Conservation (phyloP, 768 basidiomycete species). For the Leucosporidium scottii region DNA sequence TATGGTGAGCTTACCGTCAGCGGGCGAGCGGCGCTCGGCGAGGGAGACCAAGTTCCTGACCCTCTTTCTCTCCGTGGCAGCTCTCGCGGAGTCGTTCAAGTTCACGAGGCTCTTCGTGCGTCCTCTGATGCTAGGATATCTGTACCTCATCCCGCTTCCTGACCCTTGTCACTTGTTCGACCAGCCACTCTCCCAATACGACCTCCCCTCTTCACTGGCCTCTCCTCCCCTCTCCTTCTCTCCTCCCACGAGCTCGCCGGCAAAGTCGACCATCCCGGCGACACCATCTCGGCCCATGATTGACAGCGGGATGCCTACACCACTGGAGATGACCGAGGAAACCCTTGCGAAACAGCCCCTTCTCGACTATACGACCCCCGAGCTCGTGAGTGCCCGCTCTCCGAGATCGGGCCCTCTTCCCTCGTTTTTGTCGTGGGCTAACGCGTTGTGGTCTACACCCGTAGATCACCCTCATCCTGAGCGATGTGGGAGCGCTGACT, state of each 20-base stretch:
- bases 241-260: slow-evolving; percentile 2
- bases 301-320: slow-evolving; percentile 14
- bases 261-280: slow-evolving; percentile 4
- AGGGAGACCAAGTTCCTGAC: slow-evolving; percentile 50
- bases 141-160: background rate
- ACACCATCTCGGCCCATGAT: slow-evolving; percentile 32
- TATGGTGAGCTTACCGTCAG: slow-evolving; percentile 50
- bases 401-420: no score
- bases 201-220: slow-evolving; percentile 67
- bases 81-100: slow-evolving; percentile 62
- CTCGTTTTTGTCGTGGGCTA: slow-evolving; percentile 66
- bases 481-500: slow-evolving; percentile 85
- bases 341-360: slow-evolving; percentile 68
- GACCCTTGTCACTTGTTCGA: background rate
- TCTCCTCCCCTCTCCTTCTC: slow-evolving; percentile 61
- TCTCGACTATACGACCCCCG: slow-evolving; percentile 91
- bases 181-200: slow-evolving; percentile 63
- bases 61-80: background rate
- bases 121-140: background rate
- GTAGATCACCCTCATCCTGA: slow-evolving; percentile 38
- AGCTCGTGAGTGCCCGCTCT: slow-evolving; percentile 54
- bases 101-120: slow-evolving; percentile 76
- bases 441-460: no score
- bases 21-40: slow-evolving; percentile 57
- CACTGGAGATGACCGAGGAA: slow-evolving; percentile 63